Evolutionary conservation across 148 eudicot species (phyloP).

Genomic region (Euryodendron excelsum): DNA sequence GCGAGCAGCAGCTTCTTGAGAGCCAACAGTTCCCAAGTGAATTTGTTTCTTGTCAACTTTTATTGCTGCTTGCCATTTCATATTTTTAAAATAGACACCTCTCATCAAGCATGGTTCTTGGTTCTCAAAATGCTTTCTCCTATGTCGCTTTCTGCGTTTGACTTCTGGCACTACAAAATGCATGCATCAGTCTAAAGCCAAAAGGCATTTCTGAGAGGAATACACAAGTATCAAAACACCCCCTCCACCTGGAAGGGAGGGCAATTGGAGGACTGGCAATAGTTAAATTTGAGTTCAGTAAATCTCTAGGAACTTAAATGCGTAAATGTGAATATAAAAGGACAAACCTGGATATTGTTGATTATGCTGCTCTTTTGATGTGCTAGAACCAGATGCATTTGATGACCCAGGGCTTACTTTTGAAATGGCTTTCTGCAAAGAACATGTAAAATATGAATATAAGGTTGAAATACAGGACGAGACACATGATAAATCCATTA

Average conservation of each 20-base stretch:
- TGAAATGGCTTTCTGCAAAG: conserved; percentile 34
- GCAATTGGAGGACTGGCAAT: not conserved
- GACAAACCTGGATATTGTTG: conserved; percentile 45
- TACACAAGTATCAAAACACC: too few relatives aligned
- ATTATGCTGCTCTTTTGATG: conserved; percentile 38
- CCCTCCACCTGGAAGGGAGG: not conserved
- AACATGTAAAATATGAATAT: not conserved
- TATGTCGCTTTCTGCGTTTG: conserved; percentile 67
- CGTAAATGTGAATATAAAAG: not conserved
- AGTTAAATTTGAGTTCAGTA: not conserved
- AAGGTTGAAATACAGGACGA: not conserved
- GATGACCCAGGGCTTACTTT: conserved; percentile 30
- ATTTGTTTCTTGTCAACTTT: conserved; percentile 96
- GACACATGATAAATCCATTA: not conserved
- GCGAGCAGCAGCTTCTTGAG: conserved; percentile 84
- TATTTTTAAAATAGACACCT: conserved; percentile 92
- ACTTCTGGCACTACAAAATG: conserved; percentile 41
- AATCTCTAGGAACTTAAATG: not conserved
- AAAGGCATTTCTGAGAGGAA: not conserved
- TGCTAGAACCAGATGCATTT: conserved; percentile 34
- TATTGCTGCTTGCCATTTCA: conserved; percentile 97
- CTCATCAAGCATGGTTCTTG: conserved; percentile 56
- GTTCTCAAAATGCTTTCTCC: conserved; percentile 57
- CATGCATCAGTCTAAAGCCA: not conserved
- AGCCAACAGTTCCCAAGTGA: conserved; percentile 84